These are phyloP conservation scores for Microascus cirrosus DNA, from an alignment of 2,329 filamentous ascomycete species.

Conservation along the genomic window DNA sequence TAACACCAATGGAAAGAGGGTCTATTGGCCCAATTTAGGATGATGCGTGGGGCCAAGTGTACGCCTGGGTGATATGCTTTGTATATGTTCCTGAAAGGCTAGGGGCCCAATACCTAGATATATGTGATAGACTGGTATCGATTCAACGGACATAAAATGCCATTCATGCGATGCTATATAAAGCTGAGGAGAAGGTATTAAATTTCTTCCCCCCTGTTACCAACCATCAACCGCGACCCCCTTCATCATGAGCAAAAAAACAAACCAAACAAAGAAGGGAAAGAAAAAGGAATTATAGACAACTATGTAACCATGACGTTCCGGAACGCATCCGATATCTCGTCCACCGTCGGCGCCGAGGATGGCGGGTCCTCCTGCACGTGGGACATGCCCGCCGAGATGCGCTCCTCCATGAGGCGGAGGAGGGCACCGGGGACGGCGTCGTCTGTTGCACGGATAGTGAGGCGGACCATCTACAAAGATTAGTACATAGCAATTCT, in stretches of 20 bases:
- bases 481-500: conserved; percentile 9
- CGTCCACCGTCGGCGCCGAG: conserved; percentile 28
- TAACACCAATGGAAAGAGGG: neutral
- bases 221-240: neutral
- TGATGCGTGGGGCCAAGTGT: neutral
- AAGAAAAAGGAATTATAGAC: neutral
- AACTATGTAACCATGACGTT: conserved; percentile 39
- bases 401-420: conserved; percentile 77
- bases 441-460: conserved; percentile 88
- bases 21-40: neutral
- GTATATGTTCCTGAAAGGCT: no score
- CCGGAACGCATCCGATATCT: conserved; percentile 44
- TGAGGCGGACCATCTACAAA: conserved; percentile 86
- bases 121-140: no score
- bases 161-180: no score
- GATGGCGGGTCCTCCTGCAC: conserved; percentile 18
- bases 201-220: neutral
- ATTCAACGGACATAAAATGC: no score
- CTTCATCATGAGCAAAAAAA: neutral
- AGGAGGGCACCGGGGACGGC: conserved; percentile 68
- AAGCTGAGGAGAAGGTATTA: neutral
- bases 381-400: conserved; percentile 44
- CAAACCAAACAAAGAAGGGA: neutral
- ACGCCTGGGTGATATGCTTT: neutral
- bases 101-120: no score